These are phyloP conservation scores for Aureobasidium subglaciale DNA, from an alignment of 2,329 filamentous ascomycete species.

Conservation along the genomic window DNA sequence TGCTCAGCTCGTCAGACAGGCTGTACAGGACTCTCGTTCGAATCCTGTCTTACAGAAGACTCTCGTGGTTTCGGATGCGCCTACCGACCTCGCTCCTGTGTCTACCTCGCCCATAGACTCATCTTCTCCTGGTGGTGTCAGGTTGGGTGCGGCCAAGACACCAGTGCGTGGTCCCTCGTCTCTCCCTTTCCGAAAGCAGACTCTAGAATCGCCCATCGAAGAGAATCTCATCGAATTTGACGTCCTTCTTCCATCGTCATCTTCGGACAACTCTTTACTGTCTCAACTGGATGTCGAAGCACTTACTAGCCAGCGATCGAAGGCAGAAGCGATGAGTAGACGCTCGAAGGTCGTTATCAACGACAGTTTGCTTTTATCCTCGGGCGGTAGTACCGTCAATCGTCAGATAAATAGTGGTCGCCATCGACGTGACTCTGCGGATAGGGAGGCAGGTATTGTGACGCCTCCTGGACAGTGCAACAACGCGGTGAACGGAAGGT, in stretches of 20 bases:
- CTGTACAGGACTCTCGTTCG: not conserved
- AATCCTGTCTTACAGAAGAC: not conserved
- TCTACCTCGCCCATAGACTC: not conserved
- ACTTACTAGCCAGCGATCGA: not conserved
- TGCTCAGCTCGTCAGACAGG: not conserved
- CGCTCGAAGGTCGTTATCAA: not conserved
- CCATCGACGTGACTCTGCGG: not conserved
- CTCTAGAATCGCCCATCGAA: constrained; percentile 18
- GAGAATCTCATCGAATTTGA: constrained; percentile 25
- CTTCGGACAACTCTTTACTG: not conserved
- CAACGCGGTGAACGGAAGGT: not conserved
- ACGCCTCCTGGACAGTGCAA: not conserved
- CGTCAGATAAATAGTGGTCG: not conserved
- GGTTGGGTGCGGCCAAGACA: constrained; percentile 6
- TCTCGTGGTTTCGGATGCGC: not conserved
- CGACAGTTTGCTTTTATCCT: not conserved
- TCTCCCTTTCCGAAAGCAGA: constrained; percentile 5
- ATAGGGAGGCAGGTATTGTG: not conserved
- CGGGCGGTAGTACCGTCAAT: not conserved
- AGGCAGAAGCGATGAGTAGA: not conserved
- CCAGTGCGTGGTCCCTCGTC: not conserved
- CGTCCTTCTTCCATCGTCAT: constrained; percentile 16
- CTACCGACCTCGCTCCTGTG: not conserved
- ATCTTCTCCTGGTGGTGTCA: not conserved
- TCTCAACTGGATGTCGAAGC: not conserved